Evolutionary conservation across 2,329 filamentous ascomycete species (phyloP).

Genomic region (Pseudogymnoascus sp.): DNA sequence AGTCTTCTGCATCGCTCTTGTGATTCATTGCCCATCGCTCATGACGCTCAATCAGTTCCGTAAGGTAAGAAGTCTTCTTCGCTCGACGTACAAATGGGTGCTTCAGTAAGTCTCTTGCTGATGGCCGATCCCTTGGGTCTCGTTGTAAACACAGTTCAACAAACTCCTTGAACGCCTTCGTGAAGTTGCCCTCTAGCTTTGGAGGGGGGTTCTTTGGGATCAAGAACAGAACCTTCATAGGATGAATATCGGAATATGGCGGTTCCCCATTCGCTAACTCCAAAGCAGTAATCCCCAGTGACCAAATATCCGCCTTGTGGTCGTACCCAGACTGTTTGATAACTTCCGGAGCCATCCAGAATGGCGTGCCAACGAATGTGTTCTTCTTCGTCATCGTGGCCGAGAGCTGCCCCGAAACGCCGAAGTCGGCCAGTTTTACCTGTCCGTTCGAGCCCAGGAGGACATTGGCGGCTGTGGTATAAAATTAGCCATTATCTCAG

Average conservation of each 20-base stretch:
- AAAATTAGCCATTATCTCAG: slow-evolving; percentile 9
- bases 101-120: slow-evolving; percentile 76
- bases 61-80: slow-evolving; percentile 93
- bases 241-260: slow-evolving; percentile 91
- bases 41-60: slow-evolving; percentile 87
- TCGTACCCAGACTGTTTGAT: slow-evolving; percentile 98
- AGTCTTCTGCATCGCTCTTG: slow-evolving; percentile 62
- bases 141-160: slow-evolving; percentile 76
- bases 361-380: slow-evolving; percentile 94
- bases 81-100: slow-evolving; percentile 86
- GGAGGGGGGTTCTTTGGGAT: slow-evolving; percentile 93
- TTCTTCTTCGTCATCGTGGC: slow-evolving; percentile 99
- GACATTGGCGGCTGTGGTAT: slow-evolving; percentile 71
- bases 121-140: slow-evolving; percentile 81
- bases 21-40: slow-evolving; percentile 79
- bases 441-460: slow-evolving; percentile 83
- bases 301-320: slow-evolving; percentile 98
- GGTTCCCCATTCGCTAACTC: slow-evolving; percentile 88
- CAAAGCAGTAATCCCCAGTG: slow-evolving; percentile 85
- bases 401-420: slow-evolving; percentile 89
- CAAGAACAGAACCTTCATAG: slow-evolving; percentile 95
- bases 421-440: slow-evolving; percentile 95
- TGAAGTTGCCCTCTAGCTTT: slow-evolving; percentile 70
- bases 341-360: slow-evolving; percentile 99
- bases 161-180: slow-evolving; percentile 76